Conservation (phyloP, 176 grass and related monocot species). For the Hordeum vulgare region MorexV3_pseudomolecules_assembly NC_058520.1:483132838-483133337, state of each 20-base stretch:
- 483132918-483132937: not conserved
- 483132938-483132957: not conserved
- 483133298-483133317: not conserved
- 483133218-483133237: slow-evolving; percentile 84
- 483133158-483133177: not conserved
- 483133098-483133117: slow-evolving; percentile 71
- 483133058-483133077: slow-evolving; percentile 88
- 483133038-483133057: slow-evolving; percentile 94
- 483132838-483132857: slow-evolving; percentile 79
- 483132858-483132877: slow-evolving; percentile 60
- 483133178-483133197: slow-evolving; percentile 36
- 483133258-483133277: not conserved
- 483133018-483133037: slow-evolving; percentile 87
- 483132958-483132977: not conserved
- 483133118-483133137: not conserved
- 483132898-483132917: slow-evolving; percentile 59
- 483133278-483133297: not conserved
- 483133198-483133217: slow-evolving; percentile 91
- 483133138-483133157: slow-evolving; percentile 1
- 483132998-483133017: slow-evolving; percentile 73
- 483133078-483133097: slow-evolving; percentile 85
- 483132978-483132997: slow-evolving; percentile 5
- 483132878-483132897: slow-evolving; percentile 82
- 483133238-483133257: slow-evolving; percentile 64
- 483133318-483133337: not conserved